Evolutionary conservation across 108 stramenopile genomes (phyloP), one percentile per base, ranked within the genome.

Genomic region (Nannochloropsis oceanica): DNA sequence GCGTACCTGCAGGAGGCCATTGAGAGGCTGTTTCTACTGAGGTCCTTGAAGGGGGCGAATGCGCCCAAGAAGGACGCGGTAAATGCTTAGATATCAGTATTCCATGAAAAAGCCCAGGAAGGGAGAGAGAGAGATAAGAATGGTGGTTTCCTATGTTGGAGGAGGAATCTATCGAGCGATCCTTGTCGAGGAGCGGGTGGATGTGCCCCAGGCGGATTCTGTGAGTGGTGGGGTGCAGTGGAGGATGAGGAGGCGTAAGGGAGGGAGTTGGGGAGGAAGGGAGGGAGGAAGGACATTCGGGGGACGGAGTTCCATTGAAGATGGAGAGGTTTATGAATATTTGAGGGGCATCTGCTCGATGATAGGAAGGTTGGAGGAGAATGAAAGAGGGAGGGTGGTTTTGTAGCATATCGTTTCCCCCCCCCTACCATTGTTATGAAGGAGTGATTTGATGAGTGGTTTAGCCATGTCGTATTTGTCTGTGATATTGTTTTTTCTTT

Each of bases 1-100:
- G 88, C 88, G 0, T 85, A 85, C 84, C 81, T 88, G 84, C 84
- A 88, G 43, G 81, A 88, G 84, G 84, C 80, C n/a, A 42, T 46
- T 12, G 44, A 84, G 13, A 44, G 27, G 9, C 20, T 42, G 8
- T 25, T 25, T 18, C 44, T 43, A 14, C 10, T 44, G 34, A 13
- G 59, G 59, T n/a, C 59, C 10, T 73, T 73, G 59, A 73, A 73
- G 59, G 59, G 59, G 2, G 22, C 18, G n/a, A 10, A 73, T 18
- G 59, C 59, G 7, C 59, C 59, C 59, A 18, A 73, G 2, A 73
- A 73, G 2, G 59, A 73, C n/a, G 10, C 59, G 10, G 59, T 73
- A 2, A 73, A 73, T 9, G 59, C 59, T 7, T 73, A n/a, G n/a
- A n/a, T n/a, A 18, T 73, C n/a, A n/a, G n/a, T 73, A 2, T 18